These are phyloP conservation scores for Fusarium vanettenii DNA, from an alignment of 2,329 filamentous ascomycete genomes.

Conservation along the genomic window DNA sequence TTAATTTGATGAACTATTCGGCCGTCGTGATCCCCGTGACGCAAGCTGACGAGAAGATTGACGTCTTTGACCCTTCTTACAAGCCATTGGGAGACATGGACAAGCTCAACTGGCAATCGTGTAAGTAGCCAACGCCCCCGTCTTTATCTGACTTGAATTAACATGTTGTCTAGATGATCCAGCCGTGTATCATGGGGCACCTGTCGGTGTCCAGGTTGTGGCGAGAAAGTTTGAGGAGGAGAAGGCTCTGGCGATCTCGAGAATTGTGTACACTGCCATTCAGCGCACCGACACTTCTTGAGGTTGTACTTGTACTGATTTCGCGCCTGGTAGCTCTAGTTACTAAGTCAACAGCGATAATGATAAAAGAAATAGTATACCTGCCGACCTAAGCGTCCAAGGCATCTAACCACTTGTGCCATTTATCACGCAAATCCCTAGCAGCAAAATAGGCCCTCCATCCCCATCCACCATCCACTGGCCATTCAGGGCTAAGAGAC, in stretches of 20 bases:
- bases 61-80: constrained; percentile 53
- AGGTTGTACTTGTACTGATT: no score
- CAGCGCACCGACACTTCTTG: no score
- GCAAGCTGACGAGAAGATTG: constrained; percentile 61
- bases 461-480: no score
- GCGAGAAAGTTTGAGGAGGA: constrained; percentile 33
- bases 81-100: constrained; percentile 56
- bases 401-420: no score
- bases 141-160: background rate
- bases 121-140: constrained; percentile 48
- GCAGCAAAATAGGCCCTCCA: no score
- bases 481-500: no score
- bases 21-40: constrained; percentile 66
- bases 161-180: constrained; percentile 10
- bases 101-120: constrained; percentile 57
- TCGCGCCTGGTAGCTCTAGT: no score
- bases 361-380: no score
- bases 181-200: constrained; percentile 10
- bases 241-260: constrained; percentile 20
- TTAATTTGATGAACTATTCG: constrained; percentile 69
- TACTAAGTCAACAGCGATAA: no score
- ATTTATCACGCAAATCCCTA: no score
- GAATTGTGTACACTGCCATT: background rate
- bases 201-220: constrained; percentile 28
- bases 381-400: no score